Percentiles rank a stretch among this genome's conserved stretches.
Evolutionary conservation across 2,329 filamentous ascomycete genomes (phyloP).

Genomic region (Aspergillus amoenus): DNA sequence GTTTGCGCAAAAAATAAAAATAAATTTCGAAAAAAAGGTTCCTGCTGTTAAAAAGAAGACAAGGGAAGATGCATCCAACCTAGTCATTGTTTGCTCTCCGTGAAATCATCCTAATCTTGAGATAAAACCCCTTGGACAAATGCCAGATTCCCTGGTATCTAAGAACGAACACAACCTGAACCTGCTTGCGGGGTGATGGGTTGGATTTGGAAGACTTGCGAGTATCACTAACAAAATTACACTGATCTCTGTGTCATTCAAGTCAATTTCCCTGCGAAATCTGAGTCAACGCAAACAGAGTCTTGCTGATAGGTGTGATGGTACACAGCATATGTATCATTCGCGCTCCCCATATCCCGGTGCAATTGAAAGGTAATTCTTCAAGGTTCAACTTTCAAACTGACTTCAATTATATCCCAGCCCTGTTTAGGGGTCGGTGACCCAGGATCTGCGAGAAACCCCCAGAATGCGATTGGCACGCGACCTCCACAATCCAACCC

Average conservation of each 20-base stretch:
- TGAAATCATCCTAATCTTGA: background rate
- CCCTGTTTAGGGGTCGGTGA: background rate
- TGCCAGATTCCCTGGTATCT: background rate
- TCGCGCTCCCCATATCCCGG: background rate
- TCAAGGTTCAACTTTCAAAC: background rate
- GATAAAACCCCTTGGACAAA: background rate
- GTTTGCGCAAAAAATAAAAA: background rate
- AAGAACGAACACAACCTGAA: background rate
- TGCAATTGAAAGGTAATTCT: background rate
- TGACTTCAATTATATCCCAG: background rate
- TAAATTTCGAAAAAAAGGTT: background rate
- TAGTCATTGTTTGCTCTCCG: background rate
- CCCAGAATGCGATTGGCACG: background rate
- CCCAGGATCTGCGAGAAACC: background rate
- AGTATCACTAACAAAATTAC: background rate
- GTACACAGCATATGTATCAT: background rate
- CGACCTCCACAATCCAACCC: constrained; percentile 3
- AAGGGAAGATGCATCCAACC: background rate
- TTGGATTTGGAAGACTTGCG: background rate
- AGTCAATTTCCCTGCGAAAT: background rate
- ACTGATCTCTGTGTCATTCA: background rate
- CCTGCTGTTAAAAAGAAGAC: background rate
- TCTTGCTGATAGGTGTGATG: background rate
- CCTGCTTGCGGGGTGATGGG: too few relatives aligned
- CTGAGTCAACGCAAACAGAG: background rate